phyloP scores from a whole-genome alignment of 75 land plant species.

The Adiantum capillusveneris region DNA sequence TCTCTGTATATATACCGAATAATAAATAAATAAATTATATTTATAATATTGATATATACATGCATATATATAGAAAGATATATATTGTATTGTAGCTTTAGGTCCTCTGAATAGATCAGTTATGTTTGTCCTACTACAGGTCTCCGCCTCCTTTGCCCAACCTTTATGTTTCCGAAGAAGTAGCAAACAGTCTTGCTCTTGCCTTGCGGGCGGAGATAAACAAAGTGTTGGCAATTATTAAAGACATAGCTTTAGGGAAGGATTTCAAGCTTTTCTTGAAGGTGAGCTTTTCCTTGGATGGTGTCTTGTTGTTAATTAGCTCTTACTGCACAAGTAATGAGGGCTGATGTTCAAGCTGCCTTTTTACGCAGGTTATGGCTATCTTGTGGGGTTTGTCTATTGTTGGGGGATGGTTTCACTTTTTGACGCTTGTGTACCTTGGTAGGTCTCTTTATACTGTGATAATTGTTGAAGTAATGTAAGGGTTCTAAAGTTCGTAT shows the following conservation, averaged over 20 bases:
- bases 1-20: too few species aligned
- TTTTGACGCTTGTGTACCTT: slow-evolving; percentile 19
- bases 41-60: too few species aligned
- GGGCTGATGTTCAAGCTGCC: neutral
- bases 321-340: neutral
- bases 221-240: slow-evolving; percentile 56
- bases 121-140: slow-evolving; percentile 28
- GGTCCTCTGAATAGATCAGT: neutral
- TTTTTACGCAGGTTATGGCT: slow-evolving; percentile 19
- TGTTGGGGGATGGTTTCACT: slow-evolving; percentile 24
- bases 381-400: slow-evolving; percentile 17
- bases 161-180: slow-evolving; percentile 70
- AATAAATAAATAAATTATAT: too few species aligned
- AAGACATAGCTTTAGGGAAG: slow-evolving; percentile 87
- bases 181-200: slow-evolving; percentile 68
- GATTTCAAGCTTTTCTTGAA: slow-evolving; percentile 76
- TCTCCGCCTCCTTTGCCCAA: slow-evolving; percentile 63
- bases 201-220: slow-evolving; percentile 74
- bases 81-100: too few species aligned
- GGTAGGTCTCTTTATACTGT: slow-evolving; percentile 14
- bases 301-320: neutral
- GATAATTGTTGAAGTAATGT: too few species aligned
- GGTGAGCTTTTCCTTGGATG: slow-evolving; percentile 20
- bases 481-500: too few species aligned
- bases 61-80: too few species aligned